These are phyloP conservation scores for Mucor saturninus DNA, from an alignment of 371 early-diverging fungal species.

Conservation along the genomic window DNA sequence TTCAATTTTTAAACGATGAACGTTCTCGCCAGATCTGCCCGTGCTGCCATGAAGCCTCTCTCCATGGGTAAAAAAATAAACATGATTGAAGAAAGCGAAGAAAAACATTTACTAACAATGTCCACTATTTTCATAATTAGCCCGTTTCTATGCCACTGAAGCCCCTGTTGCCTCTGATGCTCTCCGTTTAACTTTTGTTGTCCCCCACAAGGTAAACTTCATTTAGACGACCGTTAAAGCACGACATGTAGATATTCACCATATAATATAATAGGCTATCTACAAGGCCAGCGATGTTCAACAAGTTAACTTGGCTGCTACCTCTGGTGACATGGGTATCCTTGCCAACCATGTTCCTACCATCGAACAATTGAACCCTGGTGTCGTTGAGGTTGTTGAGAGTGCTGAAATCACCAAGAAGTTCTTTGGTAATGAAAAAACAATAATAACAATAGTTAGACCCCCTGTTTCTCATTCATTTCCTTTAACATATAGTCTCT, in stretches of 20 bases:
- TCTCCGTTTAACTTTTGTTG: slow-evolving; percentile 87
- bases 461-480: slow-evolving; percentile 12
- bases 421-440: slow-evolving; percentile 80
- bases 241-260: neutral
- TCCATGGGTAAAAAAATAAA: slow-evolving; percentile 46
- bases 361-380: slow-evolving; percentile 95
- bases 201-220: slow-evolving; percentile 84
- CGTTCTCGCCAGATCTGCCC: slow-evolving; percentile 64
- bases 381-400: slow-evolving; percentile 86
- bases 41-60: slow-evolving; percentile 52
- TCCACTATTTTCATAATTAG: slow-evolving; percentile 31
- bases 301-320: slow-evolving; percentile 94
- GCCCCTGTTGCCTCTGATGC: slow-evolving; percentile 72
- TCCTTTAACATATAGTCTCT: slow-evolving; percentile 63
- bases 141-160: slow-evolving; percentile 80
- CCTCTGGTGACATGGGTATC: slow-evolving; percentile 98
- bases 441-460: neutral
- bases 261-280: slow-evolving; percentile 53
- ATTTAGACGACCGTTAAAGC: too few species aligned
- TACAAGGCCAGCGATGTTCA: slow-evolving; percentile 80
- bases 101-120: neutral
- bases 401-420: slow-evolving; percentile 81
- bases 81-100: neutral
- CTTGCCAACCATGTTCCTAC: slow-evolving; percentile 97
- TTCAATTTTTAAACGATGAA: slow-evolving; percentile 48